Conservation (phyloP, 1,139 yeast genomes). For the Magnusiomyces suaveolens region DNA sequence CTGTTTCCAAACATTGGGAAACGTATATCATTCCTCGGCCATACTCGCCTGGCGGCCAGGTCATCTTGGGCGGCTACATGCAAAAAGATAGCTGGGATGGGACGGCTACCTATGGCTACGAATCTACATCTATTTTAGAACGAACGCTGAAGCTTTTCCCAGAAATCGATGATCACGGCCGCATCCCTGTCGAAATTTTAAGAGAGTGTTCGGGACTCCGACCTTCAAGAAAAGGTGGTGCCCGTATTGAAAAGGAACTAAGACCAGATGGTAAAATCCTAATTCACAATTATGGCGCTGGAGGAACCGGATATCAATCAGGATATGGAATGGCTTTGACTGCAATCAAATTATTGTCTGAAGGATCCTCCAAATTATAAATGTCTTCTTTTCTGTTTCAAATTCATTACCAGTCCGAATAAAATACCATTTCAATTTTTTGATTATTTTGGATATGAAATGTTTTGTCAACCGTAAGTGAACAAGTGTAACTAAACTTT, state of each 20-base stretch:
- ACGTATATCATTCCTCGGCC: constrained; percentile 61
- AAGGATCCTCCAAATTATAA: background rate
- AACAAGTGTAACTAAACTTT: background rate
- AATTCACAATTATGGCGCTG: constrained; percentile 65
- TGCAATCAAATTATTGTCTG: constrained; percentile 34
- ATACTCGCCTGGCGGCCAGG: constrained; percentile 43
- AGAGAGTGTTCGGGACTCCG: constrained; percentile 60
- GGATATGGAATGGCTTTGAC: constrained; percentile 55
- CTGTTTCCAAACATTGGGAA: constrained; percentile 15
- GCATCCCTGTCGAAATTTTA: constrained; percentile 34
- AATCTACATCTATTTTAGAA: constrained; percentile 48
- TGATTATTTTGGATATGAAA: no score
- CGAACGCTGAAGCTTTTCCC: constrained; percentile 51
- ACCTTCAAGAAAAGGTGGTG: constrained; percentile 63
- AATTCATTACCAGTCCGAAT: no score
- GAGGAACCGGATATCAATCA: constrained; percentile 69
- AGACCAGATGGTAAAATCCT: constrained; percentile 32
- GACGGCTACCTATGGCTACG: constrained; percentile 42
- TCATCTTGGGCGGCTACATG: constrained; percentile 59
- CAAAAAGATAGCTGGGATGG: constrained; percentile 51
- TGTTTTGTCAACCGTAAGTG: background rate
- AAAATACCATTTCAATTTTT: no score
- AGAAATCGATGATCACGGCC: constrained; percentile 32
- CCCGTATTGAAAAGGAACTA: constrained; percentile 45
- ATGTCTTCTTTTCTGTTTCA: background rate